phyloP scores from a whole-genome alignment of 768 basidiomycete genomes.

The Tulasnella sp. region DNA sequence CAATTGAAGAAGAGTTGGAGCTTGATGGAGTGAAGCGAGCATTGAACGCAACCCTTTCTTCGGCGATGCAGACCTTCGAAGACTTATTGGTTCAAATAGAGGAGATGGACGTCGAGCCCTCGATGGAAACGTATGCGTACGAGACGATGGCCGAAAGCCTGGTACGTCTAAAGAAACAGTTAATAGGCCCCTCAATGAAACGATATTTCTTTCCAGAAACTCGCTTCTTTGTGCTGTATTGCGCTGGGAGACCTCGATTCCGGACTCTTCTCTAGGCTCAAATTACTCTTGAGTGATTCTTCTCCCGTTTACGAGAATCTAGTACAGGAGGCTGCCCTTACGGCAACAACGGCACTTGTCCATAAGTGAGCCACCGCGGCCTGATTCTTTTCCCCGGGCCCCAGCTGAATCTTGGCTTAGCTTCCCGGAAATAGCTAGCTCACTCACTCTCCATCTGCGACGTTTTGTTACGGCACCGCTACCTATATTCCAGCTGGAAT shows the following conservation, averaged over 20 bases:
- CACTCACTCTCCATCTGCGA: conserved; percentile 77
- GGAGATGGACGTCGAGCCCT: conserved; percentile 78
- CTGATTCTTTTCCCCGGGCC: background rate
- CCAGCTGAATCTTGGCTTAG: conserved; percentile 47
- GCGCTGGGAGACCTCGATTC: conserved; percentile 69
- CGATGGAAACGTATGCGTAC: conserved; percentile 86
- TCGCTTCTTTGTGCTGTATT: conserved; percentile 79
- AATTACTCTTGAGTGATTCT: conserved; percentile 75
- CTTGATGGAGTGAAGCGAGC: conserved; percentile 46
- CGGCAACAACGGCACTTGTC: conserved; percentile 81
- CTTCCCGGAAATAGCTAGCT: conserved; percentile 76
- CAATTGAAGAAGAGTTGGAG: conserved; percentile 48
- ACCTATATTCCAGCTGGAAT: conserved; percentile 85
- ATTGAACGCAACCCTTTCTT: conserved; percentile 56
- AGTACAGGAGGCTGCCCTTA: conserved; percentile 87
- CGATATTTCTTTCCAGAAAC: conserved; percentile 61
- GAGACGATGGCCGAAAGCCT: conserved; percentile 91
- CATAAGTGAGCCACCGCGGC: conserved; percentile 59
- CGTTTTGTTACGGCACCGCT: conserved; percentile 87
- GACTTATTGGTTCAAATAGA: conserved; percentile 79
- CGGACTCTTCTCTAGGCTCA: conserved; percentile 68
- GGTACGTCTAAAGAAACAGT: conserved; percentile 51
- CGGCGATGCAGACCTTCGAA: conserved; percentile 74
- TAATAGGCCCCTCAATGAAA: background rate
- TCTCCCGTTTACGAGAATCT: conserved; percentile 81